Evolutionary conservation across 176 grass and related monocot genomes (phyloP).

Genomic region (Ensete glaucum): DNA sequence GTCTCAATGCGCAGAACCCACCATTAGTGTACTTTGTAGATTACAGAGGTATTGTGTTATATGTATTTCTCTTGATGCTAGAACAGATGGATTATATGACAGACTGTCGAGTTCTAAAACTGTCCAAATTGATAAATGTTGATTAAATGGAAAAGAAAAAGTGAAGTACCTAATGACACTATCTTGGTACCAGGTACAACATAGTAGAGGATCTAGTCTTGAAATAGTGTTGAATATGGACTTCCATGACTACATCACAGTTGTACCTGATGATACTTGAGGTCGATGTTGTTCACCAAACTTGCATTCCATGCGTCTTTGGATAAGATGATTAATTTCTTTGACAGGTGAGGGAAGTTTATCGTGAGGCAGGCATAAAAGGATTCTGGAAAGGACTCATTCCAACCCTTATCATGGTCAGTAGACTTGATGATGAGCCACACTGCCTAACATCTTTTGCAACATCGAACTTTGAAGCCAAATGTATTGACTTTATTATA

Average conservation of each 20-base stretch:
- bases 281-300: not conserved
- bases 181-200: too few relatives aligned
- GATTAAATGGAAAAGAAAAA: too few relatives aligned
- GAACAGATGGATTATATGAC: too few relatives aligned
- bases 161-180: too few relatives aligned
- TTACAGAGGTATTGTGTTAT: too few relatives aligned
- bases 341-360: conserved; percentile 70
- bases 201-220: too few relatives aligned
- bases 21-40: not conserved
- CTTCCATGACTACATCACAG: not conserved
- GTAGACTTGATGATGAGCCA: not conserved
- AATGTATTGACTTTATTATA: not conserved
- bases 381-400: conserved; percentile 98
- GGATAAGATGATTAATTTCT: not conserved
- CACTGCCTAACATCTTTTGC: not conserved
- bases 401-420: conserved; percentile 95
- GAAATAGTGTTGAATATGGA: too few relatives aligned
- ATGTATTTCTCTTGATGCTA: too few relatives aligned
- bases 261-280: not conserved
- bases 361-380: conserved; percentile 62
- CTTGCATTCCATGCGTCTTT: not conserved
- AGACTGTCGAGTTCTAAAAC: too few relatives aligned
- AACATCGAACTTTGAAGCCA: not conserved
- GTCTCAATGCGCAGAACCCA: not conserved
- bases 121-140: too few relatives aligned